phyloP scores from a whole-genome alignment of 2,329 filamentous ascomycete genomes.

The Hyphodiscus sp. region DNA sequence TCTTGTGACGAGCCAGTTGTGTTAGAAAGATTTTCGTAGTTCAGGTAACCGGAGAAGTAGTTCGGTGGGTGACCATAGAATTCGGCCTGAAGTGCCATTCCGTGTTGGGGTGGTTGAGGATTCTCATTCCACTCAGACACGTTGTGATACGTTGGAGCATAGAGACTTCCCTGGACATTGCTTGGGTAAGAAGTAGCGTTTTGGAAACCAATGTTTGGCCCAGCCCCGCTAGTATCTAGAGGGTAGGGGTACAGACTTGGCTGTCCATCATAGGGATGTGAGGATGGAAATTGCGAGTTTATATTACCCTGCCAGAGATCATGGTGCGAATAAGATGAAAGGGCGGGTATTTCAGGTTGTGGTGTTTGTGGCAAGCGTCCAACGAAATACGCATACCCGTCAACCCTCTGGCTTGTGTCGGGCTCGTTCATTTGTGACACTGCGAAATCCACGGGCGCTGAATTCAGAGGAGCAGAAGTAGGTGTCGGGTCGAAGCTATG shows the following conservation, averaged over 20 bases:
- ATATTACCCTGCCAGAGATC: background rate
- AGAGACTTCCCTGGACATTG: background rate
- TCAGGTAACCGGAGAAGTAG: too few relatives aligned
- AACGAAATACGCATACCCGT: too few relatives aligned
- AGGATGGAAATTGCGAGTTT: background rate
- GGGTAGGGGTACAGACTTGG: background rate
- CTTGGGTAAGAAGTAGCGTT: background rate
- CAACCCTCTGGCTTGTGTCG: too few relatives aligned
- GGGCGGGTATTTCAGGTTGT: background rate
- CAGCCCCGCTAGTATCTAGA: background rate
- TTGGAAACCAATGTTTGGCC: background rate
- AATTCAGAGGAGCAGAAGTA: too few relatives aligned
- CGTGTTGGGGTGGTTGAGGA: background rate
- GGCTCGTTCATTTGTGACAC: too few relatives aligned
- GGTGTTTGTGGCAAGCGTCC: background rate
- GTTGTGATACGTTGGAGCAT: background rate
- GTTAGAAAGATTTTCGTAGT: background rate
- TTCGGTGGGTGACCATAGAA: background rate
- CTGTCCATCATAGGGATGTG: background rate
- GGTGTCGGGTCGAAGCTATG: too few relatives aligned
- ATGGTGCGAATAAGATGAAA: background rate
- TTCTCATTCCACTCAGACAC: background rate
- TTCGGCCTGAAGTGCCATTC: background rate
- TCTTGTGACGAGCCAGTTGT: background rate
- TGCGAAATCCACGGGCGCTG: too few relatives aligned